A percentile compares a stretch with the other conserved stretches of the same genome.
These are phyloP conservation scores for Amphicarpaea edgeworthii DNA, from an alignment of 306 rosid species.

Conservation along the genomic window DNA sequence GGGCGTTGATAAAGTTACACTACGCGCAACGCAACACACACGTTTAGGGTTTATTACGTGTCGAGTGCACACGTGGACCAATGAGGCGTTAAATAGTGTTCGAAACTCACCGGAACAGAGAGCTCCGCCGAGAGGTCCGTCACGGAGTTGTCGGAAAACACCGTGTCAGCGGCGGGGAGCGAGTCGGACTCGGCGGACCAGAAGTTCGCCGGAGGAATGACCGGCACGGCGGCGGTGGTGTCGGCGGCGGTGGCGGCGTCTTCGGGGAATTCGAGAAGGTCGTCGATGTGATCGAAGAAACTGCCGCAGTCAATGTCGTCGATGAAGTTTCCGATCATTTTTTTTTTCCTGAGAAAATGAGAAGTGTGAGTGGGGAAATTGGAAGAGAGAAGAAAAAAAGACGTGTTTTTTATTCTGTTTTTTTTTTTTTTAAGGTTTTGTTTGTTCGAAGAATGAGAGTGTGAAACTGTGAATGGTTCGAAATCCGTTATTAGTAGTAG, in stretches of 20 bases:
- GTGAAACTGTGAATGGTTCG: conserved; percentile 9
- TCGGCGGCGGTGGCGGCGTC: conserved; percentile 17
- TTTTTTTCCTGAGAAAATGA: conserved; percentile 43
- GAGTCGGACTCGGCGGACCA: conserved; percentile 58
- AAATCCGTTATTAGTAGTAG: conserved; percentile 29
- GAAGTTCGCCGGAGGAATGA: conserved; percentile 45
- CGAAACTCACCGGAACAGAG: conserved; percentile 71
- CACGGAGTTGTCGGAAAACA: conserved; percentile 52
- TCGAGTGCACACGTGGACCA: neutral
- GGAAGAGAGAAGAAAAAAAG: neutral
- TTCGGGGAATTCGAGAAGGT: conserved; percentile 73
- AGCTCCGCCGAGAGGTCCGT: conserved; percentile 83
- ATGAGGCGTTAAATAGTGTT: neutral
- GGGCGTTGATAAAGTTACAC: neutral
- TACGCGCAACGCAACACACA: neutral
- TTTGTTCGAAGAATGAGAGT: neutral
- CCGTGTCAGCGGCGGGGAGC: conserved; percentile 47
- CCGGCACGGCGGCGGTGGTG: neutral
- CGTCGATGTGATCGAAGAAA: conserved; percentile 91
- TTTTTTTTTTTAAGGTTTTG: neutral
- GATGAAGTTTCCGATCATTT: conserved; percentile 62
- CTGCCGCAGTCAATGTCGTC: conserved; percentile 79
- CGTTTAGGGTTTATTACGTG: neutral
- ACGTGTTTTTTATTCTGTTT: too few species aligned
- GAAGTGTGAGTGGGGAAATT: neutral